These are phyloP conservation scores for Leccinum uliginosum DNA, from an alignment of 768 basidiomycete species.

Conservation along the genomic window DNA sequence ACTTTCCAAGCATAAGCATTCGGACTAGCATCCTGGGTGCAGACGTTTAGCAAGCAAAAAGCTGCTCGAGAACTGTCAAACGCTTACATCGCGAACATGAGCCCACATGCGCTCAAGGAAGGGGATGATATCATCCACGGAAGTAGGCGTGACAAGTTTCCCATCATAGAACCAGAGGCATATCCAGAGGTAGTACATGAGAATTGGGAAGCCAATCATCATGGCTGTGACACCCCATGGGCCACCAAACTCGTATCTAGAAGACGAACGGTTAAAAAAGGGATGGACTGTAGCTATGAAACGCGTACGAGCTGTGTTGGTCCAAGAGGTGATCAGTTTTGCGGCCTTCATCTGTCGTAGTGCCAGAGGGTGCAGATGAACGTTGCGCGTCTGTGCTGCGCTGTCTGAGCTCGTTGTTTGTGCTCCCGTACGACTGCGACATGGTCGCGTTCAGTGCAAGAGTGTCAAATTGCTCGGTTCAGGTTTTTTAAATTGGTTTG, in stretches of 20 bases:
- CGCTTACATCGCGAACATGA: slow-evolving; percentile 73
- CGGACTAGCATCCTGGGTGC: slow-evolving; percentile 79
- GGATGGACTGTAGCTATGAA: background rate
- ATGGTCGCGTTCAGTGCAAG: slow-evolving; percentile 5
- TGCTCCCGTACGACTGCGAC: slow-evolving; percentile 28
- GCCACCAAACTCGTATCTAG: slow-evolving; percentile 94
- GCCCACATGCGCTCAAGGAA: slow-evolving; percentile 80
- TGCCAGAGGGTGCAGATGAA: slow-evolving; percentile 20
- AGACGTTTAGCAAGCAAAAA: background rate
- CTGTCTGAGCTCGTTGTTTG: slow-evolving; percentile 27
- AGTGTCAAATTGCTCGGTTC: slow-evolving; percentile 12
- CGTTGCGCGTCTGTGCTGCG: slow-evolving; percentile 17
- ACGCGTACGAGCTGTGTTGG: slow-evolving; percentile 54
- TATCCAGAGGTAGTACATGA: slow-evolving; percentile 99
- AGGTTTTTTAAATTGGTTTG: slow-evolving; percentile 7
- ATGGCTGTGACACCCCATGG: slow-evolving; percentile 88
- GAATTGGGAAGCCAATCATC: slow-evolving; percentile 88
- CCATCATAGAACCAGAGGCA: slow-evolving; percentile 97
- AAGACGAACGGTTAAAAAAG: slow-evolving; percentile 2
- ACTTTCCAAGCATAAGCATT: slow-evolving; percentile 86
- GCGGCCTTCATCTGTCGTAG: slow-evolving; percentile 64
- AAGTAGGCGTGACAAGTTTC: slow-evolving; percentile 63
- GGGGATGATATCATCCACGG: slow-evolving; percentile 66
- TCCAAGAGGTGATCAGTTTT: slow-evolving; percentile 72
- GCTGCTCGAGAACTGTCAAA: background rate